Evolutionary conservation across 2,329 filamentous ascomycete species (phyloP).

Genomic region (Sarocladium brachiariae): DNA sequence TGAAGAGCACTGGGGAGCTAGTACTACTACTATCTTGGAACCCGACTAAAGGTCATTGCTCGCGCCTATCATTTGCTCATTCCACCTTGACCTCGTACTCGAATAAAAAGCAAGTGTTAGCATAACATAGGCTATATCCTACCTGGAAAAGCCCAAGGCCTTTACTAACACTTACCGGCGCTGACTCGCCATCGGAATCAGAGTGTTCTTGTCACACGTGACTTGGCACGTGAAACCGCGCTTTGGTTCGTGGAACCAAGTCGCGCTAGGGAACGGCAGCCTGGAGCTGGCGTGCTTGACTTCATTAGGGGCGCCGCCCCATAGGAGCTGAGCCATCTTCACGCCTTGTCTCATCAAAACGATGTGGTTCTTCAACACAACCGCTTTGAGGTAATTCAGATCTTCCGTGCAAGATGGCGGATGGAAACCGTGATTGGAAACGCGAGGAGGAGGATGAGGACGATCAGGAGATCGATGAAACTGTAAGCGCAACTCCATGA

Average conservation of each 20-base stretch:
- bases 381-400: conserved; percentile 8
- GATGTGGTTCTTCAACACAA: conserved; percentile 15
- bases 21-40: too few species aligned
- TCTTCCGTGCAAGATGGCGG: conserved; percentile 22
- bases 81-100: too few species aligned
- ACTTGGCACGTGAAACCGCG: not conserved
- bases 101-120: too few species aligned
- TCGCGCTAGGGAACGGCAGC: conserved; percentile 7
- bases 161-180: too few species aligned
- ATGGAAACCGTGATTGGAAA: conserved; percentile 35
- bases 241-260: not conserved
- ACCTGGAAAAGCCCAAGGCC: too few species aligned
- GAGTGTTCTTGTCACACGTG: too few species aligned
- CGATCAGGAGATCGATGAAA: conserved; percentile 52
- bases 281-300: conserved; percentile 19
- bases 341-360: too few species aligned
- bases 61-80: too few species aligned
- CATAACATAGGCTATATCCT: too few species aligned
- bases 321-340: conserved; percentile 1
- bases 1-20: too few species aligned
- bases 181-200: too few species aligned
- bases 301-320: not conserved
- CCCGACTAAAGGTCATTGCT: too few species aligned
- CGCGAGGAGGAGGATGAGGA: conserved; percentile 60
- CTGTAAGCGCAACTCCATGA: conserved; percentile 34